Evolutionary conservation across 2,329 filamentous ascomycete genomes (phyloP).

Genomic region (Aaosphaeria pasadenensis): DNA sequence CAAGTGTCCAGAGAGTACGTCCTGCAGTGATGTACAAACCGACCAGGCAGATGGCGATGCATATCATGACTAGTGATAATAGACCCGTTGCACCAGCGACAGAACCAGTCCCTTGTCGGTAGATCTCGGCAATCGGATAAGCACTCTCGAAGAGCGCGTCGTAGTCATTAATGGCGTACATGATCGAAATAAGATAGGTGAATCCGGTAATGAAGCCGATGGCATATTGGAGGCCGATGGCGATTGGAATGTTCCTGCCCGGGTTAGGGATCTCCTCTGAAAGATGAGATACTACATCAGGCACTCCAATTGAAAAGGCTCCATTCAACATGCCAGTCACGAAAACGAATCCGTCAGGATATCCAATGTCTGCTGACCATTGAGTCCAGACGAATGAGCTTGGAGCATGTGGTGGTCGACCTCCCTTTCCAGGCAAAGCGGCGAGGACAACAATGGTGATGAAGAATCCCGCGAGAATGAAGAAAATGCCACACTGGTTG

Average conservation of each 20-base stretch:
- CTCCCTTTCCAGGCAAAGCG: slow-evolving; percentile 48
- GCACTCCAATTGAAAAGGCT: slow-evolving; percentile 36
- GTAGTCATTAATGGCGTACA: slow-evolving; percentile 50
- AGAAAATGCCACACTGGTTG: slow-evolving; percentile 55
- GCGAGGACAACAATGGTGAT: slow-evolving; percentile 38
- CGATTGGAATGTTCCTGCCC: slow-evolving; percentile 47
- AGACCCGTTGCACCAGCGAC: slow-evolving; percentile 55
- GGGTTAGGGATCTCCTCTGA: slow-evolving; percentile 35
- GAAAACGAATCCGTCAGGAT: slow-evolving; percentile 37
- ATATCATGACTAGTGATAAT: slow-evolving; percentile 54
- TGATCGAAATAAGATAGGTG: slow-evolving; percentile 49
- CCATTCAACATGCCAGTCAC: slow-evolving; percentile 37
- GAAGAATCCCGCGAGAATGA: slow-evolving; percentile 40
- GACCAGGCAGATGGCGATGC: slow-evolving; percentile 50
- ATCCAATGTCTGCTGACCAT: slow-evolving; percentile 53
- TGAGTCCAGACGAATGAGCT: slow-evolving; percentile 54
- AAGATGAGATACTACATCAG: slow-evolving; percentile 34
- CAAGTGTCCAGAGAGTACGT: slow-evolving; percentile 51
- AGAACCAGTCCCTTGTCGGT: slow-evolving; percentile 47
- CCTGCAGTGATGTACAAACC: slow-evolving; percentile 37
- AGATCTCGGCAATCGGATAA: slow-evolving; percentile 47
- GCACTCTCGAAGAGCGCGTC: slow-evolving; percentile 37
- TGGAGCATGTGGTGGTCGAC: slow-evolving; percentile 40
- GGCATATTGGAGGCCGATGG: slow-evolving; percentile 48
- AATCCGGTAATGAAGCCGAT: slow-evolving; percentile 45